Evolutionary conservation across 2,329 filamentous ascomycete genomes (phyloP).

Genomic region (Blastomyces silverae): DNA sequence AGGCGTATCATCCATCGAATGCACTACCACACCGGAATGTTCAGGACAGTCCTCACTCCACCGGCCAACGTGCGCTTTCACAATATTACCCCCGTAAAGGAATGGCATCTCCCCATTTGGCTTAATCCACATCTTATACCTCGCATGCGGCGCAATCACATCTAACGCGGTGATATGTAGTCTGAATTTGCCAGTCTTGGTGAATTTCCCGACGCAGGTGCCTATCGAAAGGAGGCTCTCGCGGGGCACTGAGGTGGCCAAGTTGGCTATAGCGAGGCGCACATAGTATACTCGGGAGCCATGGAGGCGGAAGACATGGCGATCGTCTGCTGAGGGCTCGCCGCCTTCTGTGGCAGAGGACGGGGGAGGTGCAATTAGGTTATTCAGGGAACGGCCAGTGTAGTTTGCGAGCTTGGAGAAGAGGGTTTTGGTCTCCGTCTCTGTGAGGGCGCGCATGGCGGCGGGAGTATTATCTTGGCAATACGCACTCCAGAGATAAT

Average conservation of each 20-base stretch:
- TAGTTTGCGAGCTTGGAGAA: slow-evolving; percentile 94
- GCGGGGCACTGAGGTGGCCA: slow-evolving; percentile 77
- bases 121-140: slow-evolving; percentile 97
- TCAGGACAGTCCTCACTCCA: slow-evolving; percentile 90
- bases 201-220: slow-evolving; percentile 82
- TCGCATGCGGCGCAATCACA: slow-evolving; percentile 79
- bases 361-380: slow-evolving; percentile 69
- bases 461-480: neutral
- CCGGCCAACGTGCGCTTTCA: slow-evolving; percentile 73
- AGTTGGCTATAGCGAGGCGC: slow-evolving; percentile 78
- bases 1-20: slow-evolving; percentile 86
- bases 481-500: neutral
- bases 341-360: slow-evolving; percentile 44
- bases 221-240: slow-evolving; percentile 80
- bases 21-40: slow-evolving; percentile 84
- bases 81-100: slow-evolving; percentile 84
- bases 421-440: slow-evolving; percentile 58
- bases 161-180: slow-evolving; percentile 84
- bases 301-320: slow-evolving; percentile 79
- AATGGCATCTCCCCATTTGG: slow-evolving; percentile 97
- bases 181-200: slow-evolving; percentile 91
- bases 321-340: slow-evolving; percentile 60
- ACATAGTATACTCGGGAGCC: slow-evolving; percentile 87
- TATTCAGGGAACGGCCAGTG: slow-evolving; percentile 76
- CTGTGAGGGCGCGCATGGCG: slow-evolving; percentile 74